These are phyloP conservation scores for Lentinula sp. DNA, from an alignment of 768 basidiomycete genomes.

Conservation along the genomic window DNA sequence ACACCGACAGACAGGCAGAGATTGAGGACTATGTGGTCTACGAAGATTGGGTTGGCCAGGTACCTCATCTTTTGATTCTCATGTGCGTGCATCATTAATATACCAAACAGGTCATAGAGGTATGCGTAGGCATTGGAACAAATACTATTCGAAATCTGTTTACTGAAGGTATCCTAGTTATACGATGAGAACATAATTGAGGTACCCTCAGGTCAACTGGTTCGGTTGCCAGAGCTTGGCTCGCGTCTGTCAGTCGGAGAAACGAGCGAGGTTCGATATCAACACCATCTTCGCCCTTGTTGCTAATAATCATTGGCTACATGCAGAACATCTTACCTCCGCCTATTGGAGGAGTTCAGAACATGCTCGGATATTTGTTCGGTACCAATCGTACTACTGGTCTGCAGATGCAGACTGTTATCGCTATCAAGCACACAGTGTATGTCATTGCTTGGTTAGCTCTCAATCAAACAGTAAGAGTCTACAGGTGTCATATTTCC, in stretches of 20 bases:
- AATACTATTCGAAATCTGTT: slow-evolving; percentile 3
- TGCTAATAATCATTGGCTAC: slow-evolving; percentile 5
- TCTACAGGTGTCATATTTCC: not conserved
- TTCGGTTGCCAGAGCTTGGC: slow-evolving; percentile 72
- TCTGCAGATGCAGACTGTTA: slow-evolving; percentile 62
- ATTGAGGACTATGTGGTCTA: slow-evolving; percentile 78
- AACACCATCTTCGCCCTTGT: not conserved
- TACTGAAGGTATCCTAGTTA: slow-evolving; percentile 38
- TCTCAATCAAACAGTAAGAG: slow-evolving; percentile 73
- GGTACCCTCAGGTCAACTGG: slow-evolving; percentile 54
- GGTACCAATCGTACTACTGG: slow-evolving; percentile 35
- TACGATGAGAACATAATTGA: slow-evolving; percentile 81
- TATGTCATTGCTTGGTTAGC: slow-evolving; percentile 85
- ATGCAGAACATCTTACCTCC: slow-evolving; percentile 63
- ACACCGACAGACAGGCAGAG: slow-evolving; percentile 54
- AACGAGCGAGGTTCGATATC: slow-evolving; percentile 49
- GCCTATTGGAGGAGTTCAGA: slow-evolving; percentile 35
- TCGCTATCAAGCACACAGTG: slow-evolving; percentile 69
- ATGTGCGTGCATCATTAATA: not conserved
- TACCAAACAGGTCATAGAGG: slow-evolving; percentile 64
- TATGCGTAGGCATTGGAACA: slow-evolving; percentile 20
- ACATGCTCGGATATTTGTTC: slow-evolving; percentile 39
- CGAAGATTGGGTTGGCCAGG: slow-evolving; percentile 89
- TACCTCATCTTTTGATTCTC: slow-evolving; percentile 24
- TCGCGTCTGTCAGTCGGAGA: slow-evolving; percentile 74